These are phyloP conservation scores for Nothophoma quercina DNA, from an alignment of 2,329 filamentous ascomycete genomes.

Conservation along the genomic window DNA sequence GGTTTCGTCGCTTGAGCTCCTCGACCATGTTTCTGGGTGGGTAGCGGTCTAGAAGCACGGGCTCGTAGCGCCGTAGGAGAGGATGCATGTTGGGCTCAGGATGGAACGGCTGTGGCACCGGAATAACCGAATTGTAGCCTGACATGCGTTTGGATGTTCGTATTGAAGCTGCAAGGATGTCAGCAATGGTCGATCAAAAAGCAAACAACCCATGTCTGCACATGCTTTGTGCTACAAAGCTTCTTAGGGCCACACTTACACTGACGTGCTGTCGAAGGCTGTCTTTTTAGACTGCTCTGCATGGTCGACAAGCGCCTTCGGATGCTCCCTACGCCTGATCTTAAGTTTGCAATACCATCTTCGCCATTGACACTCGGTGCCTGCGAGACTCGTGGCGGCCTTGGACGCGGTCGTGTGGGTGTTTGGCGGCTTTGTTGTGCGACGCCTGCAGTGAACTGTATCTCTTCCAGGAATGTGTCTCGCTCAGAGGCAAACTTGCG, in stretches of 20 bases:
- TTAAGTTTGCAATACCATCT: conserved; percentile 62
- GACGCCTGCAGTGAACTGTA: conserved; percentile 84
- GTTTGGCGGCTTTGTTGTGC: conserved; percentile 56
- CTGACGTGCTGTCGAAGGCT: conserved; percentile 77
- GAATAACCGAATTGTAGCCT: conserved; percentile 98
- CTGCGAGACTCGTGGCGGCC: conserved; percentile 75
- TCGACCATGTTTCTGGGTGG: conserved; percentile 83
- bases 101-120: conserved; percentile 87
- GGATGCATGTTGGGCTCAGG: conserved; percentile 94
- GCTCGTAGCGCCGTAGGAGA: conserved; percentile 90
- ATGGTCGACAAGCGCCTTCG: conserved; percentile 94
- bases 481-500: conserved; percentile 95
- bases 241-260: conserved; percentile 60
- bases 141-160: conserved; percentile 89
- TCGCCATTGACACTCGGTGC: conserved; percentile 53
- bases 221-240: conserved; percentile 9
- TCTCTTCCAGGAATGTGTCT: conserved; percentile 90
- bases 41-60: conserved; percentile 93
- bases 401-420: conserved; percentile 74
- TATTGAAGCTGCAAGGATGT: conserved; percentile 61
- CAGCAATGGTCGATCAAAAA: conserved; percentile 34
- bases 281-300: conserved; percentile 86
- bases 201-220: conserved; percentile 27
- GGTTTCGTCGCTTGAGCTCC: conserved; percentile 79
- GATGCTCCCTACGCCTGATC: conserved; percentile 80